These are phyloP conservation scores for Ambrosia hybrid DNA, from an alignment of 140 eudicot species.

Conservation along the genomic window DNA sequence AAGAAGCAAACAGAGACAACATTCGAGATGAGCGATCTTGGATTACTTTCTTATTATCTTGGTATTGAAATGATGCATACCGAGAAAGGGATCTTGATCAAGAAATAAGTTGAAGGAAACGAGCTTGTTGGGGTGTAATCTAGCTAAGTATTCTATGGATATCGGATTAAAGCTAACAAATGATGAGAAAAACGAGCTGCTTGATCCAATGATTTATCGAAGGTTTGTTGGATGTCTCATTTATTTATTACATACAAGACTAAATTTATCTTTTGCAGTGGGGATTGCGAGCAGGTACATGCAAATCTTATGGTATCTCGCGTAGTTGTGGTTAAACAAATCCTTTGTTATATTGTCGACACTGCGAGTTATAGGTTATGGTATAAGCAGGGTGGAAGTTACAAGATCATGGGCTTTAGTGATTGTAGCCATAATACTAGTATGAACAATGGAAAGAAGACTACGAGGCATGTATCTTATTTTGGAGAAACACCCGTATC, in stretches of 20 bases:
- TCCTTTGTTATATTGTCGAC: neutral
- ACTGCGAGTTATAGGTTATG: neutral
- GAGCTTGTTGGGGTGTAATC: neutral
- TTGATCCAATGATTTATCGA: no score
- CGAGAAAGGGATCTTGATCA: neutral
- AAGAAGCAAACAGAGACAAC: neutral
- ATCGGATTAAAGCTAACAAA: neutral
- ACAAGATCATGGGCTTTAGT: neutral
- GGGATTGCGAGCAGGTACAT: constrained; percentile 9
- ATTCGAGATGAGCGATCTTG: neutral
- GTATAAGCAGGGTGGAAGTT: neutral
- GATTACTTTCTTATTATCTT: no score
- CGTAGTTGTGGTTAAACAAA: neutral
- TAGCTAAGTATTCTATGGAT: neutral
- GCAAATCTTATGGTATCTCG: neutral
- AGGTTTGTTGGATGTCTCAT: no score
- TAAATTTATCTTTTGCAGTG: neutral
- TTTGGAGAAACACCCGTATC: neutral
- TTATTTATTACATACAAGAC: neutral
- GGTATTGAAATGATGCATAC: no score
- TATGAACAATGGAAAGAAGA: constrained; percentile 7
- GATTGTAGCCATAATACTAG: neutral
- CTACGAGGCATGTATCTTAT: neutral
- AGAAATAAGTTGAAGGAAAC: neutral
- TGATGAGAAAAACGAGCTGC: no score